Evolutionary conservation across 129 eudicot genomes (phyloP).

Genomic region (Arctium minus): DNA sequence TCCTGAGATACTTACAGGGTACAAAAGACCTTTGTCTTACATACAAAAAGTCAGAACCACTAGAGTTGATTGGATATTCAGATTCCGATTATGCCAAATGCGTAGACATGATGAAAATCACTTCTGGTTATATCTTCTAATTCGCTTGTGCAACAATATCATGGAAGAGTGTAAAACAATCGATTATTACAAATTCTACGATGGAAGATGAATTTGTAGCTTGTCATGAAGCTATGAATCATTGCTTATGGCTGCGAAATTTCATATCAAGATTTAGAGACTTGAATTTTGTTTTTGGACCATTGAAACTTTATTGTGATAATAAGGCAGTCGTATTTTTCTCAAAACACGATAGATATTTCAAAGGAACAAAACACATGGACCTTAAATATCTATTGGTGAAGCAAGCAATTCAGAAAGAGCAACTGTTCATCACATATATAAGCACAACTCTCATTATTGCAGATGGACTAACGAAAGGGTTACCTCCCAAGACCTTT

Average conservation of each 20-base stretch:
- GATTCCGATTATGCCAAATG: background rate
- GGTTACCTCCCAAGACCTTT: background rate
- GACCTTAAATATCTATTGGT: background rate
- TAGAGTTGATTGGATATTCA: background rate
- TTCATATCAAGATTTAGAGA: too few species aligned
- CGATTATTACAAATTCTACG: background rate
- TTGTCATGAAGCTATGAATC: background rate
- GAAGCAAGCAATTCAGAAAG: constrained; percentile 2
- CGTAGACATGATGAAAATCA: background rate
- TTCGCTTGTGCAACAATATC: too few species aligned
- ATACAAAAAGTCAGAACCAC: background rate
- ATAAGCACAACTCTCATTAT: background rate
- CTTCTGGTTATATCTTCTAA: too few species aligned
- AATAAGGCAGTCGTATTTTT: too few species aligned
- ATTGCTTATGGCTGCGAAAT: background rate
- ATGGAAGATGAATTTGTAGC: constrained; percentile 3
- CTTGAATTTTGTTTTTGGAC: too few species aligned
- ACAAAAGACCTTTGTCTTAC: background rate
- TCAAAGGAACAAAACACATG: background rate
- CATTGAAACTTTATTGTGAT: too few species aligned
- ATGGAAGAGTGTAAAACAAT: background rate
- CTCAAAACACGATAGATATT: background rate
- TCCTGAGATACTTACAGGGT: background rate
- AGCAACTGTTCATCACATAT: background rate
- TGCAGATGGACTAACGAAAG: background rate